Evolutionary conservation across 2,329 filamentous ascomycete genomes (phyloP), one percentile per base, ranked within the genome.

Genomic region (Diplodia scrobiculata): DNA sequence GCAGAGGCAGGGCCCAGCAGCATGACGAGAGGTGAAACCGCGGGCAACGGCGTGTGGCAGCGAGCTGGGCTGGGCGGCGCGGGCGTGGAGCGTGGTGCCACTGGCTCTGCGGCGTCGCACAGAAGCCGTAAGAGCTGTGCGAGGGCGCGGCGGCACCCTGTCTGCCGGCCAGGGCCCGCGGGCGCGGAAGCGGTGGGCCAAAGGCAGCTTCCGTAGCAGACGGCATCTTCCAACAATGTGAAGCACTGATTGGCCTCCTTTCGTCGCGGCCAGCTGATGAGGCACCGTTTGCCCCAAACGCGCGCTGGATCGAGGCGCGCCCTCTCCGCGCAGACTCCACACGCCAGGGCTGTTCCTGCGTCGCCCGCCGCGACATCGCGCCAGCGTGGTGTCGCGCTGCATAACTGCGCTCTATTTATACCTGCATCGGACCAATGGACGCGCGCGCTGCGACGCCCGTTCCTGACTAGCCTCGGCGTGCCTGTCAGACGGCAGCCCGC

Each of bases 381-480:
- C 58, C 41, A 50, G 58, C 58, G 58, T 36, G 27, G 58, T 62
- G 58, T 62, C 41, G 41, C 21, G 54, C 58, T 50, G 58, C 58
- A 62, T 62, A 62, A 62, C 58, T 60, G 55, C 13, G 53, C 55
- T 47, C 55, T 62, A 62, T 62, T 62, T 62, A 62, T 62, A 47
- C 41, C 11, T 13, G 21, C 19, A 62, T 62, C 58, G 58, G n/a
- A n/a, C 58, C 58, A 62, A 62, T 62, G 58, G 58, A 17, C 10
- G 27, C 27, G 45, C 55, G 58, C 58, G 45, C 58, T 48, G 17
- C 58, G 45, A n/a, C 58, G 58, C 45, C 58, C 58, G 58, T 62
- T 62, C 58, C 58, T 62, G 58, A 60, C 55, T 60, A 60, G 55
- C 27, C 38, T 48, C 55, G 58, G 58, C 58, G 58, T 62, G 10